Conservation (phyloP, 352 stramenopile genomes). For the Peronospora tabacina region DNA sequence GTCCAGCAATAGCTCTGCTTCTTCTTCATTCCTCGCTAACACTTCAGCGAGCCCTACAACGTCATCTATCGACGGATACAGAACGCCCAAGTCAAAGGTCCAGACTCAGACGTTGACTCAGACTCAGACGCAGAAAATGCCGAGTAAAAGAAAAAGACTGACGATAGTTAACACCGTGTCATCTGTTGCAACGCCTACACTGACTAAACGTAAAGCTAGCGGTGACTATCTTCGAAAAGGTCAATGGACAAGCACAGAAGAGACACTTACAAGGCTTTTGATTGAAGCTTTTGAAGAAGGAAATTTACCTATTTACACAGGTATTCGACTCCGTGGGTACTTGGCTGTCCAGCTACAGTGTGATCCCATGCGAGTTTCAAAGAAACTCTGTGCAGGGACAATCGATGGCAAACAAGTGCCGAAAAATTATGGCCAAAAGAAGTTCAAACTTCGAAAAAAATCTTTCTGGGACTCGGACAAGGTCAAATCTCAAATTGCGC, state of each 20-base stretch:
- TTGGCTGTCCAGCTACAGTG: constrained; percentile 71
- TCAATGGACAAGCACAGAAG: constrained; percentile 65
- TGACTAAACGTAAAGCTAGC: constrained; percentile 43
- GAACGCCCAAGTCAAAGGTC: constrained; percentile 21
- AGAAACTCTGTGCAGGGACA: constrained; percentile 65
- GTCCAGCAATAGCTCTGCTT: neutral
- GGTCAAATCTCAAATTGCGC: constrained; percentile 30
- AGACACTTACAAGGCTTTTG: constrained; percentile 44
- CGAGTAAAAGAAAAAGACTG: constrained; percentile 35
- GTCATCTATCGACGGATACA: constrained; percentile 14
- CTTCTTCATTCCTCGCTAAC: neutral
- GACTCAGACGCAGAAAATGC: constrained; percentile 8
- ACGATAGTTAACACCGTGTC: constrained; percentile 8
- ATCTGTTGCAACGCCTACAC: constrained; percentile 2
- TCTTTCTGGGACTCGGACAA: constrained; percentile 43
- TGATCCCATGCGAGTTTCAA: constrained; percentile 75
- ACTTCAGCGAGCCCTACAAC: constrained; percentile 1
- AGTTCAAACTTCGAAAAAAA: constrained; percentile 67
- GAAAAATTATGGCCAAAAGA: constrained; percentile 77
- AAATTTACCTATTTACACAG: constrained; percentile 64
- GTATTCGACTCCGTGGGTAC: constrained; percentile 66
- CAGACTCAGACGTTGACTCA: constrained; percentile 21
- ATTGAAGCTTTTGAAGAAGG: constrained; percentile 72
- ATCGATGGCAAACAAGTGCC: constrained; percentile 64
- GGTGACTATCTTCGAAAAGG: constrained; percentile 66